Base-by-base conservation (phyloP, 1,284 basidiomycete genomes). In the Anthracocystis panici-leucophaei region DNA sequence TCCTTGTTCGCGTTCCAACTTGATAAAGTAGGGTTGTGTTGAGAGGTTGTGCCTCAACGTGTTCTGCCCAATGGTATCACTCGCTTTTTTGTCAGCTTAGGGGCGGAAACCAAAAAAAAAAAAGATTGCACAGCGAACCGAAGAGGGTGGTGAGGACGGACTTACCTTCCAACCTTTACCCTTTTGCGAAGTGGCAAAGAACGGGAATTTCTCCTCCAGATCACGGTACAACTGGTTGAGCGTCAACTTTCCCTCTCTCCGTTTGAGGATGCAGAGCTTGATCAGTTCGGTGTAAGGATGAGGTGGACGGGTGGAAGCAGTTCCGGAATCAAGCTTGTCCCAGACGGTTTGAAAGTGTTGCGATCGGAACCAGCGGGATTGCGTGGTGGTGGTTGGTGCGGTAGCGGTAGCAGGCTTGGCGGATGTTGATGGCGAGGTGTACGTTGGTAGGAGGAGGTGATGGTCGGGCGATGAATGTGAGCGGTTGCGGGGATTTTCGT, bases 11-110 rank as follows among this genome's bases (percentile, higher is more conserved):
- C 74, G 57, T 3, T 76, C 57, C 4, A 76, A 54, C 59, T 76
- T 76, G 61, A 76, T 42, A 35, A 76, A 76, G 56, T 72, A 76
- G 10, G 68, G 65, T 41, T 76, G 74, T 7, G 68, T 68, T 7
- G 68, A 71, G 20, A 76, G 58, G 18, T 76, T 76, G 65, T 76
- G 74, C n/a, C 74, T 53, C 4, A 76, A 50, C n/a, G 74, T 76
- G 52, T 76, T 76, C 74, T 76, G 38, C 21, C n/a, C 11, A 12
- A 38, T 16, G 2, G 2, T 1, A 38, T 14, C 35, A 33, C 33
- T 33, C 27, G 44, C 44, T 21, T 20, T 23, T 5, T 18, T 3
- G 1, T 12, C 33, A 14, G 18, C 38, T 7, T 25, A n/a, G n/a
- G n/a, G n/a, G n/a, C n/a, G n/a, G n/a, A n/a, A n/a, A n/a, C n/a